Evolutionary conservation across 768 basidiomycete species (phyloP), one percentile per base, ranked within the genome.

Genomic region (Russula foetens): DNA sequence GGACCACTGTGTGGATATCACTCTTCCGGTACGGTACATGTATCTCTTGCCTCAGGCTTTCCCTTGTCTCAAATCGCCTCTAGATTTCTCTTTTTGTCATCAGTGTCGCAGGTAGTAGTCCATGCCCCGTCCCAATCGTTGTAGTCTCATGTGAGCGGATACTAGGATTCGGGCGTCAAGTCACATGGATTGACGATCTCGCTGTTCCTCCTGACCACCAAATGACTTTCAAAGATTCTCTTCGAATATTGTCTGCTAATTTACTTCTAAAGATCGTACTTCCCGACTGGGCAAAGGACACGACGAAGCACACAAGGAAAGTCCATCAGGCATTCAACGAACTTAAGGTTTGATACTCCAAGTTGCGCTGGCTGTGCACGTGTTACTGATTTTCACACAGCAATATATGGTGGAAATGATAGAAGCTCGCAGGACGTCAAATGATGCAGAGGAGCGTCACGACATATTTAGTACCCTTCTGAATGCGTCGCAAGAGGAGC

Each of bases 71-170:
- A 35, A 41, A 8, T 38, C 33, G 35, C 11, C 14, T 26, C 21
- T 24, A 84, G 83, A 76, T 83, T 41, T 78, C 83, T 0, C 75
- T 84, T 2, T 79, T 81, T 53, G 77, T 83, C 35, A 81, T 84
- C 57, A 75, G 81, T 26, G 75, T 75, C 2, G 83, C 83, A 60
- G 82, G 62, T 63, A 31, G 12, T 33, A n/a, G n/a, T n/a, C 12
- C 41, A 31, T 33, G 21, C 19, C 28, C 17, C 7, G 4, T 8
- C 31, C 29, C 21, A 33, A 12, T 12, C 12, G 14, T 58, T 9
- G 2, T 14, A 35, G 21, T 33, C 38, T 62, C 23, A 41, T 54
- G 23, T 38, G 23, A 11, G 23, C 11, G 43, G 21, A 11, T 29
- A 31, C 47, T n/a, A 65, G 63, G 81, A 5, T 85, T 84, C 64